Conservation (phyloP, 192 early-diverging fungal species). For the Dissophora globulifera region DNA sequence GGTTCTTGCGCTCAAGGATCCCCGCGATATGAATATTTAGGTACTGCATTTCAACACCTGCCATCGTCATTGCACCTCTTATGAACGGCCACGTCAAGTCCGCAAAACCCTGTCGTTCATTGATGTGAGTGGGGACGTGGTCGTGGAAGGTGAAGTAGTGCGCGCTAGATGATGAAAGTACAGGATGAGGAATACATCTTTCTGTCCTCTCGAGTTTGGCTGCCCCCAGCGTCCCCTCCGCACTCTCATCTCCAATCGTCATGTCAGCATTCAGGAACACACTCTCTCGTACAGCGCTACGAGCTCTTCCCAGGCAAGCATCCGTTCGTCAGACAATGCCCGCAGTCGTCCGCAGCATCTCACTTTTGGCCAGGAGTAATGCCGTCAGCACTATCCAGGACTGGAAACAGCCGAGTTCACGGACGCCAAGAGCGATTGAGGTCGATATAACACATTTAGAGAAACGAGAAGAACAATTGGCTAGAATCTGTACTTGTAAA, state of each 20-base stretch:
- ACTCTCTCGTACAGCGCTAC: conserved; percentile 1
- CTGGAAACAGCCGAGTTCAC: conserved; percentile 23
- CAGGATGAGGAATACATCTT: neutral
- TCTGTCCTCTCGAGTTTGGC: neutral
- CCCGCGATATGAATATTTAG: conserved; percentile 5
- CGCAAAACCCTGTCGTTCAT: conserved; percentile 7
- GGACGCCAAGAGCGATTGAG: conserved; percentile 17
- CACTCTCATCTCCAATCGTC: no score
- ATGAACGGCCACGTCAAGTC: conserved; percentile 9
- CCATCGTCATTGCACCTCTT: conserved; percentile 15
- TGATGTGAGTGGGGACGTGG: conserved; percentile 4
- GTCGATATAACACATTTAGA: neutral
- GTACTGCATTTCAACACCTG: conserved; percentile 15
- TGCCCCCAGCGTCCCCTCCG: no score
- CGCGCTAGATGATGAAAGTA: conserved; percentile 4
- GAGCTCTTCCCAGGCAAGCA: neutral
- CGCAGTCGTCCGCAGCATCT: conserved; percentile 11
- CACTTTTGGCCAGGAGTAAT: conserved; percentile 11
- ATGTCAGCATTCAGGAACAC: conserved; percentile 43
- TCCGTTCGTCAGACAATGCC: neutral
- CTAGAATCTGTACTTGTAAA: no score
- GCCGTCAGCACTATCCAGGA: neutral
- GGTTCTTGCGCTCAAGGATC: conserved; percentile 9
- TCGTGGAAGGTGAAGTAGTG: conserved; percentile 9
- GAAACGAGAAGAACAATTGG: neutral